phyloP scores from a whole-genome alignment of 2,329 filamentous ascomycete species.

The Septoria linicola region DNA sequence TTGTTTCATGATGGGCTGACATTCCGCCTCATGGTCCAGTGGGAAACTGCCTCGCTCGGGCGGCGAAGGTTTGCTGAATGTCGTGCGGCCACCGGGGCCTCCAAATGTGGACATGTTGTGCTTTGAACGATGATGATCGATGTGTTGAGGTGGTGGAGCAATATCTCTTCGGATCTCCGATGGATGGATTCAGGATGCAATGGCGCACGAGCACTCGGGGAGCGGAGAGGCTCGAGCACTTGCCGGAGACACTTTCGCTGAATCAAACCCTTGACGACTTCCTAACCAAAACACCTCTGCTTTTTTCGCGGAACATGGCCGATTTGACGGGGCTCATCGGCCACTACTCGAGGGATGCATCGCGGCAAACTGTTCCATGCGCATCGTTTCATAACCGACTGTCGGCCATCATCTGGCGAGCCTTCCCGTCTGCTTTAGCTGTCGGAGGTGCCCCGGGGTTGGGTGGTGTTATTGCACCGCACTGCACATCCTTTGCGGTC shows the following conservation, averaged over 20 bases:
- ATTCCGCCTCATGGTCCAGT: slow-evolving; percentile 96
- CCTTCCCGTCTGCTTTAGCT: slow-evolving; percentile 10
- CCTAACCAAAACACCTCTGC: no score
- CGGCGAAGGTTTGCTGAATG: slow-evolving; percentile 68
- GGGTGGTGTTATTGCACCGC: no score
- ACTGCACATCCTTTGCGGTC: no score
- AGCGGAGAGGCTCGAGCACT: no score
- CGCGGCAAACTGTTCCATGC: slow-evolving; percentile 3
- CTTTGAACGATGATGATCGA: slow-evolving; percentile 1
- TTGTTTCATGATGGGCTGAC: slow-evolving; percentile 79
- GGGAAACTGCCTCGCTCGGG: slow-evolving; percentile 93
- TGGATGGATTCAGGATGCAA: no score
- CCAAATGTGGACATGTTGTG: slow-evolving; percentile 58
- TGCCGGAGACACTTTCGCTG: no score
- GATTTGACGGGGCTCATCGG: slow-evolving; percentile 8
- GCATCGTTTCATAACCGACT: slow-evolving; percentile 4
- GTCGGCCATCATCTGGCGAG: no score
- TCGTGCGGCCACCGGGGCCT: slow-evolving; percentile 60
- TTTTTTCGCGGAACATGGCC: no score
- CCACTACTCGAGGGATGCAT: slow-evolving; percentile 6
- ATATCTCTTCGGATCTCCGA: no score
- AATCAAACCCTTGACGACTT: no score
- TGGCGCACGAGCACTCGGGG: no score
- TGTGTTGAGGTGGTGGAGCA: neutral
- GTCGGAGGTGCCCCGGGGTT: slow-evolving; percentile 6